These are phyloP conservation scores for Lecanicillium sp. DNA, from an alignment of 2,329 filamentous ascomycete genomes.

Conservation along the genomic window DNA sequence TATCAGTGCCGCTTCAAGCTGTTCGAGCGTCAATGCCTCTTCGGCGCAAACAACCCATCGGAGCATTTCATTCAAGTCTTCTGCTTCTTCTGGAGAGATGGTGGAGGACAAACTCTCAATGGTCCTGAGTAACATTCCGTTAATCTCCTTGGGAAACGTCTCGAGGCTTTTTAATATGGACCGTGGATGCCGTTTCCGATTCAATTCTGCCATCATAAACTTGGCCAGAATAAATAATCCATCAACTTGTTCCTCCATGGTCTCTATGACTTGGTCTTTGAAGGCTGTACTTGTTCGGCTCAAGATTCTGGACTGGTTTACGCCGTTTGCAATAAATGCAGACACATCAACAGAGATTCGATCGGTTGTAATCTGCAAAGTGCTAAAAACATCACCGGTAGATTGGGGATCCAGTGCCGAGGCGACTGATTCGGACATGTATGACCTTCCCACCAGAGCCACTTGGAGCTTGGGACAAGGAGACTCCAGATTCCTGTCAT, in stretches of 20 bases:
- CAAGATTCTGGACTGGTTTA: constrained; percentile 29
- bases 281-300: constrained; percentile 22
- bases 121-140: constrained; percentile 33
- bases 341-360: constrained; percentile 33
- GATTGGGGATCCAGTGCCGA: constrained; percentile 24
- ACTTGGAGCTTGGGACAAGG: constrained; percentile 23
- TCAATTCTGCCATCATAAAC: constrained; percentile 41
- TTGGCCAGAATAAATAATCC: constrained; percentile 41
- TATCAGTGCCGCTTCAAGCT: constrained; percentile 34
- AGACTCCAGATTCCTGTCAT: constrained; percentile 13
- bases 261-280: constrained; percentile 28
- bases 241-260: constrained; percentile 32
- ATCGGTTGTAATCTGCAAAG: constrained; percentile 32
- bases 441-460: constrained; percentile 32
- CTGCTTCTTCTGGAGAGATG: constrained; percentile 28
- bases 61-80: constrained; percentile 37
- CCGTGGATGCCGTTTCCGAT: constrained; percentile 33
- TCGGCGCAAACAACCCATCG: constrained; percentile 37
- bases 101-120: constrained; percentile 31
- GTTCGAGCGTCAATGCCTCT: constrained; percentile 32
- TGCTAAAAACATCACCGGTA: constrained; percentile 24
- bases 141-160: constrained; percentile 34
- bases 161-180: constrained; percentile 35
- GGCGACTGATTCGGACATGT: constrained; percentile 29
- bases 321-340: constrained; percentile 31